Percentiles rank a stretch among this genome's conserved stretches.
These are phyloP conservation scores for Licmophora abbreviata DNA, from an alignment of 108 stramenopile species.

Conservation along the genomic window DNA sequence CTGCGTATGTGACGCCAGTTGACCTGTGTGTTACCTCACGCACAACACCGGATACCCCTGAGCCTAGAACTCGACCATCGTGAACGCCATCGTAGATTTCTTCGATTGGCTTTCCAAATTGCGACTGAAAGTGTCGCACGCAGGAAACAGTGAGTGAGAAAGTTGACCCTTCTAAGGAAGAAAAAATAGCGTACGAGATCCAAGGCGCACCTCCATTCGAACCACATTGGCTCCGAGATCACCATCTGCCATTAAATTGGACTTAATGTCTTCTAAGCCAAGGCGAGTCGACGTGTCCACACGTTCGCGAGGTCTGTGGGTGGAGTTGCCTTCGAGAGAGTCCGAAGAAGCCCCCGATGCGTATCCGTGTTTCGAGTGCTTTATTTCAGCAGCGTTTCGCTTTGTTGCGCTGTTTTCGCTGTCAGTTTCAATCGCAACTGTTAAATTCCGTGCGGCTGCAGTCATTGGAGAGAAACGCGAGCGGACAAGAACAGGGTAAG, in stretches of 20 bases:
- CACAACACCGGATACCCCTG: slow-evolving; percentile 75
- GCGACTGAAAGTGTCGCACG: slow-evolving; percentile 31
- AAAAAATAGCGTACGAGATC: background rate
- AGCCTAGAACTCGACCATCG: slow-evolving; percentile 66
- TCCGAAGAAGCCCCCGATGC: background rate
- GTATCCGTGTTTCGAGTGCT: background rate
- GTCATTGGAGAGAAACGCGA: too few relatives aligned
- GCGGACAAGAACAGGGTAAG: too few relatives aligned
- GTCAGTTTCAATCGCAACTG: too few relatives aligned
- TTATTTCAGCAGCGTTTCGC: too few relatives aligned
- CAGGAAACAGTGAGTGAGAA: too few relatives aligned
- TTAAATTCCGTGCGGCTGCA: too few relatives aligned
- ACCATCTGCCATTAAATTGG: slow-evolving; percentile 6
- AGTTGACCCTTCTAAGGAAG: background rate
- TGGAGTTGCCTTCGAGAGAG: too few relatives aligned
- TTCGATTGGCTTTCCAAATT: slow-evolving; percentile 68
- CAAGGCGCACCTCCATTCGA: background rate
- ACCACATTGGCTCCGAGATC: background rate
- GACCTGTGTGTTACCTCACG: slow-evolving; percentile 60
- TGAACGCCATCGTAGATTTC: slow-evolving; percentile 81
- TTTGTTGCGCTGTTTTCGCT: too few relatives aligned
- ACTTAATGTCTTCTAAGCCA: slow-evolving; percentile 6
- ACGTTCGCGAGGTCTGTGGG: too few relatives aligned
- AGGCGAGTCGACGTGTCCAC: background rate
- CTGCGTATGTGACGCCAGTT: slow-evolving; percentile 75